Evolutionary conservation across 2,329 filamentous ascomycete genomes (phyloP).

Genomic region (Blastomyces percursus): DNA sequence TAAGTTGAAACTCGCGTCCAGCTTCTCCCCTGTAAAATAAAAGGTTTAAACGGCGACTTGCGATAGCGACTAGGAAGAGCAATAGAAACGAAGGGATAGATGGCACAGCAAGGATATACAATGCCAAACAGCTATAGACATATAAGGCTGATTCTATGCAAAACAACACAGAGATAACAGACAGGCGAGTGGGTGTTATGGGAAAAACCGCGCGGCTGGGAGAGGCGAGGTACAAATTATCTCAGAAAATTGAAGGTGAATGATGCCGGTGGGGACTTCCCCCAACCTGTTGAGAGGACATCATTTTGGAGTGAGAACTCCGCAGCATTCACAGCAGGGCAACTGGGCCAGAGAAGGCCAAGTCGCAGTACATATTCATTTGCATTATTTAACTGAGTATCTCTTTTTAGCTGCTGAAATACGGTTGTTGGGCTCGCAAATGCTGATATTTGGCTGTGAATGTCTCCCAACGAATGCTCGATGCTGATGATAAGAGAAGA

Average conservation of each 20-base stretch:
- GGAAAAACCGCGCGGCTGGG: not conserved
- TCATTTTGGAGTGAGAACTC: not conserved
- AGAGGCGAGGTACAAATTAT: not conserved
- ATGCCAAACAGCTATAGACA: not conserved
- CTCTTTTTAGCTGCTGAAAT: not conserved
- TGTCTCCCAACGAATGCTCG: not conserved
- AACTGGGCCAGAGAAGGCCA: not conserved
- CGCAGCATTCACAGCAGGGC: not conserved
- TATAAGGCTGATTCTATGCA: not conserved
- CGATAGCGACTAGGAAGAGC: not conserved
- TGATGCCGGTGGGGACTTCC: conserved; percentile 3
- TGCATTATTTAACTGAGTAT: not conserved
- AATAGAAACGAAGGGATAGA: not conserved
- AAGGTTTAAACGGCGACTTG: not conserved
- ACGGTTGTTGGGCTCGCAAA: not conserved
- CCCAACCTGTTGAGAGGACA: conserved; percentile 2
- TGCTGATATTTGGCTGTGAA: not conserved
- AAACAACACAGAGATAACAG: not conserved
- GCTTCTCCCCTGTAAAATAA: not conserved
- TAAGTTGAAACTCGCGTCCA: not conserved
- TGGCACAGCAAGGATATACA: not conserved
- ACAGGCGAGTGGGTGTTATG: not conserved
- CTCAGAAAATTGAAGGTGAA: conserved; percentile 1
- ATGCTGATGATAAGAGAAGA: not conserved
- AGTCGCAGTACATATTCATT: conserved; percentile 3